Conservation (phyloP, 345 rosid genomes). For the Eucalyptus victrix region DNA sequence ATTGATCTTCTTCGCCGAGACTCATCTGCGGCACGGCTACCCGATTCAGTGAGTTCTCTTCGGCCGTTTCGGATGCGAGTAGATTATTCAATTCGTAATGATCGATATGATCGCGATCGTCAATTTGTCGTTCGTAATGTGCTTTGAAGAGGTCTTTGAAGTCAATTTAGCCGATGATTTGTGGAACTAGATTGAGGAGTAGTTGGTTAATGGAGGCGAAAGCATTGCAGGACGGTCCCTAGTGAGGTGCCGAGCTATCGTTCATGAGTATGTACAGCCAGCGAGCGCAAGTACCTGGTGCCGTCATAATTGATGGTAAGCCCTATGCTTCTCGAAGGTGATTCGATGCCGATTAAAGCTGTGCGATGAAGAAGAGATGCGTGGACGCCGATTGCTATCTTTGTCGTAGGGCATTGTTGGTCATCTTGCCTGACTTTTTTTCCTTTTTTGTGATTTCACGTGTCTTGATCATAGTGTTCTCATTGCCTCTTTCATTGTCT, state of each 20-base stretch:
- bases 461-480: not conserved
- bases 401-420: too few species aligned
- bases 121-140: not conserved
- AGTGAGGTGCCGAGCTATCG: slow-evolving; percentile 29
- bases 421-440: too few species aligned
- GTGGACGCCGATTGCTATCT: too few species aligned
- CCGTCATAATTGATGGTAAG: slow-evolving; percentile 78
- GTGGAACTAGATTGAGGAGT: not conserved
- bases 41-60: slow-evolving; percentile 45
- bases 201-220: not conserved
- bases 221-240: slow-evolving; percentile 20
- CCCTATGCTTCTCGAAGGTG: not conserved
- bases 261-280: slow-evolving; percentile 61
- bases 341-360: too few species aligned
- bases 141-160: not conserved
- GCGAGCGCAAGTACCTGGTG: slow-evolving; percentile 50
- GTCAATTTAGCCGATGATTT: not conserved
- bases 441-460: not conserved
- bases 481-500: not conserved
- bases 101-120: not conserved
- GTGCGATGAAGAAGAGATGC: too few species aligned
- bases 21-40: slow-evolving; percentile 41
- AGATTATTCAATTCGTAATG: not conserved
- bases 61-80: not conserved
- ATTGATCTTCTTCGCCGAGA: slow-evolving; percentile 61